These are phyloP conservation scores for Diaporthe australafricana DNA, from an alignment of 2,329 filamentous ascomycete species.

Conservation along the genomic window DNA sequence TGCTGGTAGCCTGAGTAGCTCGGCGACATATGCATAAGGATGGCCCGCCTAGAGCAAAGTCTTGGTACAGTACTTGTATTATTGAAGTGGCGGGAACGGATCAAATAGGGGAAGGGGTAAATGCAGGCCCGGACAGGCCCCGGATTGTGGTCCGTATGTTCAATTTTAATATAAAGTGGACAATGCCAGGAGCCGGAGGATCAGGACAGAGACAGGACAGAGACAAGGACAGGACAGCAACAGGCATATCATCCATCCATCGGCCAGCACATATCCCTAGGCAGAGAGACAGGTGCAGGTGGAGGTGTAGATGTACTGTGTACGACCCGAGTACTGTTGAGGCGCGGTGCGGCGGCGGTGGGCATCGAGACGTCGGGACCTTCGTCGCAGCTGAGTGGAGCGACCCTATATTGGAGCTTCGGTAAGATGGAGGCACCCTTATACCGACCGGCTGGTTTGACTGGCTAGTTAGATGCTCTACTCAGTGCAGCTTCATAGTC, in stretches of 20 bases:
- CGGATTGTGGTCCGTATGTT: conserved; percentile 31
- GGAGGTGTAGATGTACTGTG: conserved; percentile 5
- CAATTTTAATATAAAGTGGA: conserved; percentile 39
- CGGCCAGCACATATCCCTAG: conserved; percentile 2
- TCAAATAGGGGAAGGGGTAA: conserved; percentile 26
- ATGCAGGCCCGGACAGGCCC: conserved; percentile 34
- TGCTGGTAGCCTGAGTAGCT: conserved; percentile 28
- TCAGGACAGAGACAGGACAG: conserved; percentile 8
- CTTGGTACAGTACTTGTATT: conserved; percentile 12
- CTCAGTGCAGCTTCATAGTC: not conserved
- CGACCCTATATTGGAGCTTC: conserved; percentile 31
- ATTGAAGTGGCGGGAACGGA: conserved; percentile 29
- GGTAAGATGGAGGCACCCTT: conserved; percentile 7
- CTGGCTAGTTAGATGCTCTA: too few relatives aligned
- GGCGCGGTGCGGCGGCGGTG: conserved; percentile 12
- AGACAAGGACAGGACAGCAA: not conserved
- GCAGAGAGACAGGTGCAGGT: conserved; percentile 7
- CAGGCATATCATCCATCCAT: not conserved
- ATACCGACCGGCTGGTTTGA: conserved; percentile 13
- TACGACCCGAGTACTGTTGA: not conserved
- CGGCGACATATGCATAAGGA: conserved; percentile 35
- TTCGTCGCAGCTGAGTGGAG: conserved; percentile 36
- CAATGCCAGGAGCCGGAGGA: conserved; percentile 34
- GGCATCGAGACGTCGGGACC: conserved; percentile 27
- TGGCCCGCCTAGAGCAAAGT: conserved; percentile 12